Percentiles rank a stretch among this genome's conserved stretches.
These are phyloP conservation scores for Lasiosphaeria hispida DNA, from an alignment of 495 filamentous ascomycete species.

Conservation along the genomic window DNA sequence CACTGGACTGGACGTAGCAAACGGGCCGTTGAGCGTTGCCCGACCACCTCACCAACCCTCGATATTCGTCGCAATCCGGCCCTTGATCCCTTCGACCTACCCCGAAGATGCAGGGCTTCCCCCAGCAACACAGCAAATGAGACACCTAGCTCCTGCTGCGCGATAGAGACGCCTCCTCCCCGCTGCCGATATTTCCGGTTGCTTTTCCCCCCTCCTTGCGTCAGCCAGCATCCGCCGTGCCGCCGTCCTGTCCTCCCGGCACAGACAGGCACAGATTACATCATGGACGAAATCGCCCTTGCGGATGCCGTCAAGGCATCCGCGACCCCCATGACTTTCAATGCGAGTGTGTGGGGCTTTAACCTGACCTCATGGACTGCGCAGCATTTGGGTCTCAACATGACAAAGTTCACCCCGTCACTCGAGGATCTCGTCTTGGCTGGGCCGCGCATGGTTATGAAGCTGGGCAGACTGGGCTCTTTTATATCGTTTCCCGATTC, in stretches of 20 bases:
- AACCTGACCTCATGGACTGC: slow-evolving; percentile 49
- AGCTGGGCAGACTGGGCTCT: slow-evolving; percentile 58
- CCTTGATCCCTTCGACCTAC: too few species aligned
- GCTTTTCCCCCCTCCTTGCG: neutral
- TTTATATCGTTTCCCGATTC: slow-evolving; percentile 60
- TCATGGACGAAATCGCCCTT: neutral
- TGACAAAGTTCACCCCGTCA: slow-evolving; percentile 43
- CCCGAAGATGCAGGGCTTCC: neutral
- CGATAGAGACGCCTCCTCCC: slow-evolving; percentile 6
- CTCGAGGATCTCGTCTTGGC: slow-evolving; percentile 57
- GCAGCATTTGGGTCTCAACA: slow-evolving; percentile 39
- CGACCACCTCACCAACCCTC: too few species aligned
- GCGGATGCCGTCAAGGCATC: slow-evolving; percentile 18
- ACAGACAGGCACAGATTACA: neutral
- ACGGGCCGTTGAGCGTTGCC: too few species aligned
- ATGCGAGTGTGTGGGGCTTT: slow-evolving; percentile 41
- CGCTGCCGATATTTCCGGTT: neutral
- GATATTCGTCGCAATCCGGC: too few species aligned
- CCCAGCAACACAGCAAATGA: slow-evolving; percentile 3
- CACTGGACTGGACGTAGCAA: too few species aligned
- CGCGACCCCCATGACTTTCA: slow-evolving; percentile 20
- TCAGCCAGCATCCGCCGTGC: too few species aligned
- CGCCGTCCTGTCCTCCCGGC: neutral
- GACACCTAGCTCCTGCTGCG: neutral
- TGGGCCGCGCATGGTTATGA: slow-evolving; percentile 62